Evolutionary conservation across 805 yeast species (phyloP).

Genomic region (Ogataea thermomethanolica): DNA sequence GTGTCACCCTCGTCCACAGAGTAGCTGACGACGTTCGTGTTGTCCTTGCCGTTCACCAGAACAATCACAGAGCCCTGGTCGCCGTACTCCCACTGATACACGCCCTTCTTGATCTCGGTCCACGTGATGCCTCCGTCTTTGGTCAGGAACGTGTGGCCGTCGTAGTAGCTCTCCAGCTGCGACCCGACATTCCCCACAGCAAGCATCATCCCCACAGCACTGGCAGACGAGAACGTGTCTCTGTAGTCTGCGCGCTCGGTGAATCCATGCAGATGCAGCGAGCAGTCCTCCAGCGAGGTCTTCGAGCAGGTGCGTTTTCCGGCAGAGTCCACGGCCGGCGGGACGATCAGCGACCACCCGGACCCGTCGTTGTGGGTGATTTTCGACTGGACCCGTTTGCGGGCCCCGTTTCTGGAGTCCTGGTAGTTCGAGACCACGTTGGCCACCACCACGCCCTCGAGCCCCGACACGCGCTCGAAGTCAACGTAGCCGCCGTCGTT

Average conservation of each 20-base stretch:
- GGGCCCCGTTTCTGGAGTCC: conserved; percentile 41
- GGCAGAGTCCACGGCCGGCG: conserved; percentile 62
- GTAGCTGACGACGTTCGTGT: conserved; percentile 57
- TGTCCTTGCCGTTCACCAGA: conserved; percentile 56
- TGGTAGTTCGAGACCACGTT: conserved; percentile 60
- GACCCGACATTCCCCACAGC: conserved; percentile 87
- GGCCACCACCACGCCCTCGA: conserved; percentile 81
- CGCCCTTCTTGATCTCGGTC: conserved; percentile 70
- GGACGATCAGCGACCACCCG: conserved; percentile 66
- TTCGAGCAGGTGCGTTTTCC: conserved; percentile 57
- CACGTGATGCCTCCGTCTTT: conserved; percentile 85
- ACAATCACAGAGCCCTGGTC: conserved; percentile 86
- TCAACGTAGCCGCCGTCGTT: conserved; percentile 74
- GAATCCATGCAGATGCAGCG: conserved; percentile 81
- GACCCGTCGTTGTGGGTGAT: conserved; percentile 89
- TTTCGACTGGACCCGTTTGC: conserved; percentile 59
- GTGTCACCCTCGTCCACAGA: conserved; percentile 74
- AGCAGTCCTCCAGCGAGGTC: conserved; percentile 55
- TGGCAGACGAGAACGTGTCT: conserved; percentile 78
- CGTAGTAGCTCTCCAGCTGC: conserved; percentile 43
- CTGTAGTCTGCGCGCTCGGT: conserved; percentile 78
- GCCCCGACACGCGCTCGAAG: conserved; percentile 72
- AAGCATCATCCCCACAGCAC: conserved; percentile 81
- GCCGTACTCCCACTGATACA: conserved; percentile 88
- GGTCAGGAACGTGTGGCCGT: conserved; percentile 56